Evolutionary conservation across 2,329 filamentous ascomycete genomes (phyloP).

Genomic region (Aspergillus alliaceus): DNA sequence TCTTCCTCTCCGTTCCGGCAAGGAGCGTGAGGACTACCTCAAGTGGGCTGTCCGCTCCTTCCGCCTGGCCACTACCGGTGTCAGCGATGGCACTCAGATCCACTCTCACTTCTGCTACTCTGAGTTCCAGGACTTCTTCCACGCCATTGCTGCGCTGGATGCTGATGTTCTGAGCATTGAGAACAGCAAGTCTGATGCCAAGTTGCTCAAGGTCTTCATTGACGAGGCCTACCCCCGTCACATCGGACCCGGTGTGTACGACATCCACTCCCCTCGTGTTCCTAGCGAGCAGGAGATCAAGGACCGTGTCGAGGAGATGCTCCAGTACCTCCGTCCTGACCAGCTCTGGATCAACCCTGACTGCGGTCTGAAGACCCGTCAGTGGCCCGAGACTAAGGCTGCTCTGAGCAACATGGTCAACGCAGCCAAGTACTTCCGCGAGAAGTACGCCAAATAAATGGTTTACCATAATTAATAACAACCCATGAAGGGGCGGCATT

Average conservation of each 20-base stretch:
- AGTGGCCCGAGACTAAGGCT: conserved; percentile 98
- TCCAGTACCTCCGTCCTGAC: conserved; percentile 92
- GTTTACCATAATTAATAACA: conserved; percentile 13
- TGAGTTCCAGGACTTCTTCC: conserved; percentile 99
- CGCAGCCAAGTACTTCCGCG: conserved; percentile 93
- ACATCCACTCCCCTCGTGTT: conserved; percentile 98
- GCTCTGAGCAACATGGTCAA: conserved; percentile 96
- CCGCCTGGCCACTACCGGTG: conserved; percentile 90
- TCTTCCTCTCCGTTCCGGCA: conserved; percentile 90
- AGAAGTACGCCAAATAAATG: conserved; percentile 63
- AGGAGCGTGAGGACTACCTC: conserved; percentile 96
- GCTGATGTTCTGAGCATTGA: conserved; percentile 98
- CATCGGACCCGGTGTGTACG: conserved; percentile 98
- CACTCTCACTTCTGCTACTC: conserved; percentile 99
- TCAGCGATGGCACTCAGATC: conserved; percentile 95
- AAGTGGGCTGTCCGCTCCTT: conserved; percentile 97
- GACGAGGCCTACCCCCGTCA: conserved; percentile 96
- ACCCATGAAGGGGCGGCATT: conserved; percentile 33
- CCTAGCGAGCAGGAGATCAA: conserved; percentile 98
- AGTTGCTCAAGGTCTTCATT: conserved; percentile 97
- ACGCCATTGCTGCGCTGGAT: conserved; percentile 96
- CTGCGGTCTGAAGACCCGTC: conserved; percentile 98
- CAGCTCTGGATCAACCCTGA: conserved; percentile 99
- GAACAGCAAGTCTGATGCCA: conserved; percentile 99
- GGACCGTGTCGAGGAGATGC: conserved; percentile 97